Conservation (phyloP, 495 filamentous ascomycete genomes). For the Viridothelium virens region DNA sequence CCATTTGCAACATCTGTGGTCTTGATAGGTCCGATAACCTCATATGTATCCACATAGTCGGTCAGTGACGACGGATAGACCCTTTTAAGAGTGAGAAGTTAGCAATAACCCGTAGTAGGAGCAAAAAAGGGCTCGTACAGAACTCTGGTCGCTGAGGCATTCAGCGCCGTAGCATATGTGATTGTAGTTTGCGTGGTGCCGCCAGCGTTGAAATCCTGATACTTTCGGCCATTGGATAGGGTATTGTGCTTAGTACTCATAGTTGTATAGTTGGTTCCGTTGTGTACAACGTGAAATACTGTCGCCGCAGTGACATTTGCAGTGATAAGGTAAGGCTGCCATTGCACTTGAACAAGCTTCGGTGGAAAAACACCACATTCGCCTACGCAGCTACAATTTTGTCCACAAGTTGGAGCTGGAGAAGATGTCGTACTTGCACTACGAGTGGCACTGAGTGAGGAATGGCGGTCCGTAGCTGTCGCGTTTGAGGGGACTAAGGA, state of each 20-base stretch:
- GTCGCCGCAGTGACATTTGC: neutral
- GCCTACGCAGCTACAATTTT: constrained; percentile 5
- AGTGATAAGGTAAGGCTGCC: neutral
- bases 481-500: neutral
- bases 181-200: constrained; percentile 1
- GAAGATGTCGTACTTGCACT: neutral
- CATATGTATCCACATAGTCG: neutral
- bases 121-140: neutral
- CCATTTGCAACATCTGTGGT: neutral
- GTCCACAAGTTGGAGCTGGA: neutral
- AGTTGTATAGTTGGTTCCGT: constrained; percentile 3
- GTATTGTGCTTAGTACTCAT: constrained; percentile 4
- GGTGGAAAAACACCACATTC: neutral
- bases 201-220: constrained; percentile 5
- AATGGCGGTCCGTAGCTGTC: neutral
- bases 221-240: neutral
- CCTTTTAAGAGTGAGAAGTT: neutral
- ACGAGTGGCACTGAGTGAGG: neutral
- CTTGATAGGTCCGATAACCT: neutral
- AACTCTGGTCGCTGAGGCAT: neutral
- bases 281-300: constrained; percentile 1
- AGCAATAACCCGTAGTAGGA: neutral
- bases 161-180: neutral
- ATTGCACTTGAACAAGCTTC: neutral
- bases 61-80: neutral